These are phyloP conservation scores for Punctularia strigosozonata DNA, from an alignment of 768 basidiomycete species.

Conservation along the genomic window DNA sequence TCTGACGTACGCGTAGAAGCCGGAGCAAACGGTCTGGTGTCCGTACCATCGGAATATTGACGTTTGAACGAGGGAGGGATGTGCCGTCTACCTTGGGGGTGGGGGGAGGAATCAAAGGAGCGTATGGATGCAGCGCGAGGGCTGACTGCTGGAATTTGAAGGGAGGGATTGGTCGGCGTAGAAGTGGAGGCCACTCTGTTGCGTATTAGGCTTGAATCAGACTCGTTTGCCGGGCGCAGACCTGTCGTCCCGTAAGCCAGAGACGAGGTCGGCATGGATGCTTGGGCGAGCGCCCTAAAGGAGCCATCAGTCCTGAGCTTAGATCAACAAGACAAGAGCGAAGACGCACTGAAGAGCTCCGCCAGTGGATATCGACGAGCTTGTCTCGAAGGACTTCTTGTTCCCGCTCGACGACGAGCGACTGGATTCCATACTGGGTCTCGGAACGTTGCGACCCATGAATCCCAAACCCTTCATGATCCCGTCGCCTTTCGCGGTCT, in stretches of 20 bases:
- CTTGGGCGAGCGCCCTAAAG: constrained; percentile 45
- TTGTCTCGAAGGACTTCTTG: constrained; percentile 50
- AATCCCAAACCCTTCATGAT: constrained; percentile 35
- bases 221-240: too few species aligned
- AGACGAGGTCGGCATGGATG: constrained; percentile 47
- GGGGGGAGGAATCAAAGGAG: constrained; percentile 8
- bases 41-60: constrained; percentile 4
- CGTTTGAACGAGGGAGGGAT: constrained; percentile 1
- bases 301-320: constrained; percentile 3
- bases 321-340: not conserved
- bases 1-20: constrained; percentile 7
- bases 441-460: constrained; percentile 24
- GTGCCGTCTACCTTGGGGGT: constrained; percentile 5
- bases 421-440: constrained; percentile 57
- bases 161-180: too few species aligned
- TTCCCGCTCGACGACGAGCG: constrained; percentile 33
- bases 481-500: constrained; percentile 19
- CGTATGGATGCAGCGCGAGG: constrained; percentile 3
- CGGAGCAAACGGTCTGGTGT: constrained; percentile 11
- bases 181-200: too few species aligned
- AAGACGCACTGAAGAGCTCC: constrained; percentile 48
- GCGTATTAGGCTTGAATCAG: too few species aligned
- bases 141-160: constrained; percentile 3
- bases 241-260: too few species aligned
- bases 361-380: constrained; percentile 37